A percentile compares a stretch with the other conserved stretches of the same genome.
These are phyloP conservation scores for Aureobasidium sp. DNA, from an alignment of 2,329 filamentous ascomycete species.

Conservation along the genomic window DNA sequence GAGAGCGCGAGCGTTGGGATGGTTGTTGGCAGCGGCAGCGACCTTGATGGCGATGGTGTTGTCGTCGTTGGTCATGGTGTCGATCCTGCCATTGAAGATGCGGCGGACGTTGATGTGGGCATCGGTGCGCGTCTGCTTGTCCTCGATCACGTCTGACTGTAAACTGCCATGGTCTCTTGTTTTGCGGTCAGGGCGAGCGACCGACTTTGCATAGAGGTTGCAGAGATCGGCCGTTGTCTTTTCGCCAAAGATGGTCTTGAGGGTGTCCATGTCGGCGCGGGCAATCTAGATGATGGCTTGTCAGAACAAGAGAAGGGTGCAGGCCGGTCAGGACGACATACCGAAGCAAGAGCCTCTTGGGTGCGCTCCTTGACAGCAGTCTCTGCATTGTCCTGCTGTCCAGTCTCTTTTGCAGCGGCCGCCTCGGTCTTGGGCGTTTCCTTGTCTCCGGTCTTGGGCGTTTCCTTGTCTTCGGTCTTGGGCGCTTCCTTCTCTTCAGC, in stretches of 20 bases:
- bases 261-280: slow-evolving; percentile 31
- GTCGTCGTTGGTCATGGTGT: slow-evolving; percentile 68
- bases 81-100: slow-evolving; percentile 70
- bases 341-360: slow-evolving; percentile 12
- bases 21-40: slow-evolving; percentile 22
- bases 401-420: slow-evolving; percentile 14
- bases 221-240: slow-evolving; percentile 46
- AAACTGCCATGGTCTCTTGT: slow-evolving; percentile 50
- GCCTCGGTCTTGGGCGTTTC: neutral
- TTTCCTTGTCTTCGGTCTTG: slow-evolving; percentile 4
- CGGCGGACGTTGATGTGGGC: slow-evolving; percentile 64
- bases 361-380: slow-evolving; percentile 7
- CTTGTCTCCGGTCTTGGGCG: slow-evolving; percentile 4
- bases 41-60: slow-evolving; percentile 57
- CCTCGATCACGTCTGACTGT: slow-evolving; percentile 47
- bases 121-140: slow-evolving; percentile 55
- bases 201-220: slow-evolving; percentile 48
- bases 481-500: slow-evolving; percentile 11
- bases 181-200: slow-evolving; percentile 49
- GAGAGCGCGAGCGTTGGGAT: slow-evolving; percentile 7
- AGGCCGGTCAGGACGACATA: neutral
- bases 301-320: neutral
- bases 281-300: slow-evolving; percentile 25
- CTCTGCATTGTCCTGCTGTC: slow-evolving; percentile 11
- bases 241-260: slow-evolving; percentile 46